phyloP scores from a whole-genome alignment of 768 basidiomycete genomes.

The Pleurotus djamor region DNA sequence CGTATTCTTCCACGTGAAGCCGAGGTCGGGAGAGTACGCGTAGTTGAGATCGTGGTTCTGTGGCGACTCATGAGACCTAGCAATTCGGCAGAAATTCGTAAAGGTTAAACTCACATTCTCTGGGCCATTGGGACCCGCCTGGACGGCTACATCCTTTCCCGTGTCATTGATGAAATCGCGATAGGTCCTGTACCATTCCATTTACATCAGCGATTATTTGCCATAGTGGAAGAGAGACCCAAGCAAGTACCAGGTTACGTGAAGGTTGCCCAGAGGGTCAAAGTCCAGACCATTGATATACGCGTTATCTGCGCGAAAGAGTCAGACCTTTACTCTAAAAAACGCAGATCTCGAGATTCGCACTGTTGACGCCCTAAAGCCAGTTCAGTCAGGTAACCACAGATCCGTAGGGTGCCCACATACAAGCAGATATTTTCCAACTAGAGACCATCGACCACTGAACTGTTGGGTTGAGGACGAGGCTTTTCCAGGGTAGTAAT shows the following conservation, averaged over 20 bases:
- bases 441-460: slow-evolving; percentile 8
- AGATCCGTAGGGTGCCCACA: not conserved
- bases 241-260: slow-evolving; percentile 24
- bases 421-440: slow-evolving; percentile 32
- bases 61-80: not conserved
- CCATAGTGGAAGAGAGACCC: not conserved
- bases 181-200: slow-evolving; percentile 25
- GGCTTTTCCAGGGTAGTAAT: slow-evolving; percentile 22
- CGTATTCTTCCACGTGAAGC: slow-evolving; percentile 30
- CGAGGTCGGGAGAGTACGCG: slow-evolving; percentile 24
- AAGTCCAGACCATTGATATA: slow-evolving; percentile 37
- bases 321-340: not conserved
- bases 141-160: slow-evolving; percentile 31
- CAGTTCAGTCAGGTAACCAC: not conserved
- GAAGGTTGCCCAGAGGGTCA: slow-evolving; percentile 21
- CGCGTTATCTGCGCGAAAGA: slow-evolving; percentile 25
- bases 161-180: slow-evolving; percentile 36
- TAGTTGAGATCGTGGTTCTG: slow-evolving; percentile 36
- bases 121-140: slow-evolving; percentile 35
- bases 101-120: slow-evolving; percentile 25
- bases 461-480: not conserved
- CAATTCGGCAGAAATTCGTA: not conserved
- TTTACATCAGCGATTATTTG: not conserved
- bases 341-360: not conserved
- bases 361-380: slow-evolving; percentile 31